A percentile compares a stretch with the other conserved stretches of the same genome.
Conservation (phyloP, 1,284 basidiomycete species). For the Rhodotorula sp. region DNA sequence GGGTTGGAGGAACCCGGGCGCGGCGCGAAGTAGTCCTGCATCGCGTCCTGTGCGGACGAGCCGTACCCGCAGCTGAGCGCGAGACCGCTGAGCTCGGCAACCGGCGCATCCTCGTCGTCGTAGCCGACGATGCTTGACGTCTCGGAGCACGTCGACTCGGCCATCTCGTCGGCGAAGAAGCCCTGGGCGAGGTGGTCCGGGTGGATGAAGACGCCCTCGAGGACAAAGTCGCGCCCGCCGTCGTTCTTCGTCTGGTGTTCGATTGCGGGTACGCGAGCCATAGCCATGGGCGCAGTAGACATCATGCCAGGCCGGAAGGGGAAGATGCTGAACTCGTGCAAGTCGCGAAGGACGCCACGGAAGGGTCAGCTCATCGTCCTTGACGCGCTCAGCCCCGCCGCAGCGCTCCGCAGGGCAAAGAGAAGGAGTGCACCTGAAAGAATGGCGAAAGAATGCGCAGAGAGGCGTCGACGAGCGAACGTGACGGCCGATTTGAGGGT, state of each 20-base stretch:
- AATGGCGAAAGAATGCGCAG: background rate
- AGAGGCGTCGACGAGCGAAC: slow-evolving; percentile 12
- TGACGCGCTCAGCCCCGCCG: background rate
- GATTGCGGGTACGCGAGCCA: background rate
- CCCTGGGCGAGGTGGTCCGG: slow-evolving; percentile 33
- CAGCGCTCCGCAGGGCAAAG: background rate
- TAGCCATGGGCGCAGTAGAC: background rate
- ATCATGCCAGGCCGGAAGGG: background rate
- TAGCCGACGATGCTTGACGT: slow-evolving; percentile 22
- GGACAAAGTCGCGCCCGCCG: slow-evolving; percentile 4
- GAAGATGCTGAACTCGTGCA: background rate
- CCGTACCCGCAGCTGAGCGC: slow-evolving; percentile 1
- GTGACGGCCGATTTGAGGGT: slow-evolving; percentile 10
- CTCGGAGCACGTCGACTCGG: slow-evolving; percentile 9
- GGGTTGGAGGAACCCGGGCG: slow-evolving; percentile 18
- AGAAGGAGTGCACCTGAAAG: background rate
- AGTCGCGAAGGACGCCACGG: background rate
- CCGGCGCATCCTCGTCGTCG: slow-evolving; percentile 7
- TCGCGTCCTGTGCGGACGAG: slow-evolving; percentile 13
- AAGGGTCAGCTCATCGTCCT: background rate
- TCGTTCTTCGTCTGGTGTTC: background rate
- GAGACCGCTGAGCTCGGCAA: slow-evolving; percentile 4
- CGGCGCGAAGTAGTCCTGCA: slow-evolving; percentile 31
- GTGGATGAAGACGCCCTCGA: slow-evolving; percentile 34
- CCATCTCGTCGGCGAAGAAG: slow-evolving; percentile 11